phyloP scores from a whole-genome alignment of 1,284 basidiomycete genomes.

The Albatrellus sp. region DNA sequence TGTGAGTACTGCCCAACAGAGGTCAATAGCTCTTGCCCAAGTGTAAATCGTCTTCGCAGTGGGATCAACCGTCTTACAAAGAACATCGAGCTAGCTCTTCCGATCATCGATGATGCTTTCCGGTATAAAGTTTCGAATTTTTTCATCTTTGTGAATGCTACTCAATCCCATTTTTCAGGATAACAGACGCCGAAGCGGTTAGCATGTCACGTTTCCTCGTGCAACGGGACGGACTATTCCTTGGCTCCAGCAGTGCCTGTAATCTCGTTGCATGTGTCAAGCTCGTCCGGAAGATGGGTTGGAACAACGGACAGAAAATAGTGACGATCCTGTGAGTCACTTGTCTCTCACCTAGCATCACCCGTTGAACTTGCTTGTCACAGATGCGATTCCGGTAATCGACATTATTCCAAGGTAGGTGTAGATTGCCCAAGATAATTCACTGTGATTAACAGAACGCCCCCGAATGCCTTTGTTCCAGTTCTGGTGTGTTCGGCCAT shows the following conservation, averaged over 20 bases:
- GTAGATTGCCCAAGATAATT: not conserved
- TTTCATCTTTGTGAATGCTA: not conserved
- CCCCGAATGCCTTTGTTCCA: constrained; percentile 10
- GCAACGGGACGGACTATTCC: constrained; percentile 82
- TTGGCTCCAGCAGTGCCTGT: constrained; percentile 94
- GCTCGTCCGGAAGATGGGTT: constrained; percentile 59
- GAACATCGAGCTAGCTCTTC: constrained; percentile 75
- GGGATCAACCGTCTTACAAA: constrained; percentile 82
- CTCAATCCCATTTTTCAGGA: constrained; percentile 28
- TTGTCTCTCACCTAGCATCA: not conserved
- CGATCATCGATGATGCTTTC: constrained; percentile 79
- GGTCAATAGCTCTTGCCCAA: not conserved
- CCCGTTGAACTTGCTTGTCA: not conserved
- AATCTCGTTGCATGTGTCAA: constrained; percentile 87
- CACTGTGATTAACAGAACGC: not conserved
- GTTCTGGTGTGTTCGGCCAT: constrained; percentile 29
- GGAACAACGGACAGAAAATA: constrained; percentile 51
- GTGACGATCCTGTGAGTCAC: constrained; percentile 76
- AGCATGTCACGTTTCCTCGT: constrained; percentile 88
- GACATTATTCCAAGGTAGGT: constrained; percentile 81
- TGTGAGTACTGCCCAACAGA: constrained; percentile 32
- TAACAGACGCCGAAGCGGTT: constrained; percentile 84
- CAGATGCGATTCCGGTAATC: constrained; percentile 74
- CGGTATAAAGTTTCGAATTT: constrained; percentile 32
- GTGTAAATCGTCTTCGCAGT: constrained; percentile 26